These are phyloP conservation scores for Lycium barbarum DNA, from an alignment of 257 asterid genomes.

Conservation along the genomic window DNA sequence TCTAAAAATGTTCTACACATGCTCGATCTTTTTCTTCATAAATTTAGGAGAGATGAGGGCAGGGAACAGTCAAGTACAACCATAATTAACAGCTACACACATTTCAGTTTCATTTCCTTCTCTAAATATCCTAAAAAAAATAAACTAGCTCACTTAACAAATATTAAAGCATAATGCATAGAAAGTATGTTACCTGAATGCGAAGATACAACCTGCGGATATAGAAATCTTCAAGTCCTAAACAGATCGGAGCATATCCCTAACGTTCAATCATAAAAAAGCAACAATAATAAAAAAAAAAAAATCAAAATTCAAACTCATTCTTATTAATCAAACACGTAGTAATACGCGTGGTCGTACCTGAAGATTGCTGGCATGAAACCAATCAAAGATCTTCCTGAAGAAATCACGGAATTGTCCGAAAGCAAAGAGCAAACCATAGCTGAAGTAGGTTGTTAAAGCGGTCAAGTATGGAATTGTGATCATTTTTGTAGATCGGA, in stretches of 20 bases:
- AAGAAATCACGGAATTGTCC: conserved; percentile 95
- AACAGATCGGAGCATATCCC: conserved; percentile 99
- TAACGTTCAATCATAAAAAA: conserved; percentile 33
- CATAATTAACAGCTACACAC: neutral
- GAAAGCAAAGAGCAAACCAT: conserved; percentile 91
- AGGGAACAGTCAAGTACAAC: no score
- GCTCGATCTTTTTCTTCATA: neutral
- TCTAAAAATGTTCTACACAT: neutral
- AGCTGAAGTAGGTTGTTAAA: conserved; percentile 93
- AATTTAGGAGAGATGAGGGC: no score
- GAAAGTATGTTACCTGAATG: conserved; percentile 65
- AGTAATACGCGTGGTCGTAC: conserved; percentile 37
- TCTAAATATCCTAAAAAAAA: neutral
- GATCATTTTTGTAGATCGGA: conserved; percentile 71
- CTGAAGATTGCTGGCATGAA: conserved; percentile 76
- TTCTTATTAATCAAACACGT: neutral
- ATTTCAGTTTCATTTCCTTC: neutral
- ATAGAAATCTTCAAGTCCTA: conserved; percentile 99
- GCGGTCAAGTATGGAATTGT: conserved; percentile 94
- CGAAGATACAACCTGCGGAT: conserved; percentile 85
- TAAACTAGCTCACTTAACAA: neutral
- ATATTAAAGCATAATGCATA: neutral
- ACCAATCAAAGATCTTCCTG: conserved; percentile 75
- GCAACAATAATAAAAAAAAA: neutral
- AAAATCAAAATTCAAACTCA: conserved; percentile 15